These are phyloP conservation scores for Candida ponderosae DNA, from an alignment of 805 yeast species.

Conservation along the genomic window DNA sequence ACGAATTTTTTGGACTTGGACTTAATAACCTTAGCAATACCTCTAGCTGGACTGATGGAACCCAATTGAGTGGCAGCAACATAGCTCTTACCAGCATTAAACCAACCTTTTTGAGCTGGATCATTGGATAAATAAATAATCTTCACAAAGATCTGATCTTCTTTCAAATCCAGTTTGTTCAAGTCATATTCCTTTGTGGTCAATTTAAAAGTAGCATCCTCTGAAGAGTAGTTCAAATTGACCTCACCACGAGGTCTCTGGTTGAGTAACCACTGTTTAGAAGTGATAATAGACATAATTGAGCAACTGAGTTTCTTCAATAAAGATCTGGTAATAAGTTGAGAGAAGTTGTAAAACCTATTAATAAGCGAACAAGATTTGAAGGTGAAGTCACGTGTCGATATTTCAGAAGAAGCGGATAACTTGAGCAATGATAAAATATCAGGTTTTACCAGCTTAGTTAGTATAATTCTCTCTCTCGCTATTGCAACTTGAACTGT, in stretches of 20 bases:
- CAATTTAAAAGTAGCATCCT: constrained; percentile 24
- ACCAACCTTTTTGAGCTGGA: constrained; percentile 58
- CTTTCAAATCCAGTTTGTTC: constrained; percentile 18
- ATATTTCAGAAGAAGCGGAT: too few relatives aligned
- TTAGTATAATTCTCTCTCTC: too few relatives aligned
- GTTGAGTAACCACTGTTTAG: constrained; percentile 24
- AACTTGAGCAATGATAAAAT: too few relatives aligned
- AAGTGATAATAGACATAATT: constrained; percentile 12
- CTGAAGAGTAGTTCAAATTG: constrained; percentile 15
- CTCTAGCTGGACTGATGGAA: constrained; percentile 40
- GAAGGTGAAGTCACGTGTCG: too few relatives aligned
- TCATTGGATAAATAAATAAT: constrained; percentile 44
- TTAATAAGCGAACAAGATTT: too few relatives aligned
- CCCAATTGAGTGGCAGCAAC: constrained; percentile 27
- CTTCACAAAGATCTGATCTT: constrained; percentile 38
- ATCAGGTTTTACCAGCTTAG: too few relatives aligned
- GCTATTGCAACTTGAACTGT: too few relatives aligned
- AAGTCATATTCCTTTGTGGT: constrained; percentile 12
- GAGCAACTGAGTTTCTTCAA: too few relatives aligned
- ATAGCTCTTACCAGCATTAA: constrained; percentile 25
- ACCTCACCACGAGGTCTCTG: constrained; percentile 20
- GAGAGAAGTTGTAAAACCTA: too few relatives aligned
- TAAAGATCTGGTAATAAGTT: too few relatives aligned
- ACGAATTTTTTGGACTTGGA: constrained; percentile 33
- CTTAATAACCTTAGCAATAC: constrained; percentile 41